These are phyloP conservation scores for Suhomyces sp. DNA, from an alignment of 805 yeast species.

Conservation along the genomic window DNA sequence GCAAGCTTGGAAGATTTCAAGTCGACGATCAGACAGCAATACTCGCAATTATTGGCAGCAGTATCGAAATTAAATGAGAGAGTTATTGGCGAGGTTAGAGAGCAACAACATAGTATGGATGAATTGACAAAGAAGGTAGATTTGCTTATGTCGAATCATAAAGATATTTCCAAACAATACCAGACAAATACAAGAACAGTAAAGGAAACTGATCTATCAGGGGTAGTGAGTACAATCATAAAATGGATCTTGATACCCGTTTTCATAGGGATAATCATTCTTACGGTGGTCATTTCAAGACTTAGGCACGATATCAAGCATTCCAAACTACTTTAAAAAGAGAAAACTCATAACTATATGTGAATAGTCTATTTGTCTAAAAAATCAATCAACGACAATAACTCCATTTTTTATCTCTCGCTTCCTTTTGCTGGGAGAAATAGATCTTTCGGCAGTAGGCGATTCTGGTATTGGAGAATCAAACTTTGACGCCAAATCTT, in stretches of 20 bases:
- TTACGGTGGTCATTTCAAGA: constrained; percentile 49
- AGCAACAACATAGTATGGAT: constrained; percentile 36
- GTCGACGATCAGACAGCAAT: constrained; percentile 26
- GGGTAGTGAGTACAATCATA: constrained; percentile 22
- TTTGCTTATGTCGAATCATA: constrained; percentile 39
- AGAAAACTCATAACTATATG: neutral
- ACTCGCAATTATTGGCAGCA: constrained; percentile 31
- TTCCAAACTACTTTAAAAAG: constrained; percentile 50
- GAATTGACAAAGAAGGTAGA: constrained; percentile 39
- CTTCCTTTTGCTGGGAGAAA: constrained; percentile 15
- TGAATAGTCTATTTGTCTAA: neutral
- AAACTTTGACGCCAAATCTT: constrained; percentile 30
- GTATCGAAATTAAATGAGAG: constrained; percentile 33
- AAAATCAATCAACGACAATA: constrained; percentile 6
- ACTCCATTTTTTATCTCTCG: constrained; percentile 5
- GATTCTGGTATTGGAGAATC: constrained; percentile 20
- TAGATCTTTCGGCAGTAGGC: constrained; percentile 12
- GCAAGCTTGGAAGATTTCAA: constrained; percentile 26
- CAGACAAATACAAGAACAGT: constrained; percentile 8
- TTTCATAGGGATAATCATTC: constrained; percentile 35
- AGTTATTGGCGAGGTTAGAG: constrained; percentile 42
- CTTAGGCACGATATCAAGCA: constrained; percentile 61
- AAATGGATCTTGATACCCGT: constrained; percentile 45
- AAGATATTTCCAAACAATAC: constrained; percentile 34
- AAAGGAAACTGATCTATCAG: constrained; percentile 15